Conservation (phyloP, 2,329 filamentous ascomycete genomes). For the Aphanocladium album region DNA sequence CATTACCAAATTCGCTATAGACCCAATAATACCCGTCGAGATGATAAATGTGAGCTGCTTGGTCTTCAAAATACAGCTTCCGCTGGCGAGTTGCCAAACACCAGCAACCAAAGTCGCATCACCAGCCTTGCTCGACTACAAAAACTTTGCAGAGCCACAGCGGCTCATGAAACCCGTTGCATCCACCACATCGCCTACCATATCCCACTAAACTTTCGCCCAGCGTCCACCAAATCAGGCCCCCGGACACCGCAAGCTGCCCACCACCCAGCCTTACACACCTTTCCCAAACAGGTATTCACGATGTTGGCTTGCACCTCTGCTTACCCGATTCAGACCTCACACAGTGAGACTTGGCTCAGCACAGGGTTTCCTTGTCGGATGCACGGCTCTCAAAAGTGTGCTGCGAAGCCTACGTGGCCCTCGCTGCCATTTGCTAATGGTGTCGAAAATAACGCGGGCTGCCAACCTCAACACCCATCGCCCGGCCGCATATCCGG, state of each 20-base stretch:
- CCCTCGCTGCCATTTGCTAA: not conserved
- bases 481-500: constrained; percentile 9
- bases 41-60: too few species aligned
- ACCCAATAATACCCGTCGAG: too few species aligned
- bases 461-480: not conserved
- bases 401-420: not conserved
- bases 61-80: not conserved
- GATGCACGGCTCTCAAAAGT: not conserved
- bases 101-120: too few species aligned
- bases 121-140: not conserved
- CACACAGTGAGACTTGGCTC: not conserved
- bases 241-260: not conserved
- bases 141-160: not conserved
- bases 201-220: not conserved
- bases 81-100: too few species aligned
- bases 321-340: constrained; percentile 8
- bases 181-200: not conserved
- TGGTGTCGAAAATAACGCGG: not conserved
- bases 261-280: not conserved
- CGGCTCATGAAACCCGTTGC: not conserved
- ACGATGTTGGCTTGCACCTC: not conserved
- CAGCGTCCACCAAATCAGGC: not conserved
- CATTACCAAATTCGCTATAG: too few species aligned
- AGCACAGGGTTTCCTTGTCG: not conserved
- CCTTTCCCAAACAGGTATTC: not conserved